Evolutionary conservation across 2,329 filamentous ascomycete species (phyloP).

Genomic region (Curvularia spicifera): DNA sequence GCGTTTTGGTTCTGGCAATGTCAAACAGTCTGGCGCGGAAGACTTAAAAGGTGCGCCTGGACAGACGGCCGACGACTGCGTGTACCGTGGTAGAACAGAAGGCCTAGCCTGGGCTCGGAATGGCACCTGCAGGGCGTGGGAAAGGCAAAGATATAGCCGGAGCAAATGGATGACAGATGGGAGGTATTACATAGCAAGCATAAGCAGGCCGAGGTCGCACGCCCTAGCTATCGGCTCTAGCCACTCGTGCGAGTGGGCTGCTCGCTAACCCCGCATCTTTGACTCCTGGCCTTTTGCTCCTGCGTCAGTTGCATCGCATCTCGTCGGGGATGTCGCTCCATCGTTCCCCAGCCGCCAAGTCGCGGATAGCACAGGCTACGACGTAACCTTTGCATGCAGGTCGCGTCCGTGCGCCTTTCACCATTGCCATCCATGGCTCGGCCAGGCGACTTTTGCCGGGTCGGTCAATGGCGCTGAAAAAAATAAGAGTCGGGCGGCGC

Average conservation of each 20-base stretch:
- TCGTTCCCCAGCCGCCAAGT: constrained; percentile 16
- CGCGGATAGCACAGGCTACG: constrained; percentile 9
- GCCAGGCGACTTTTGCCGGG: constrained; percentile 13
- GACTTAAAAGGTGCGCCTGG: constrained; percentile 7
- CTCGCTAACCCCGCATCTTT: constrained; percentile 35
- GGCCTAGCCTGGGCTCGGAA: constrained; percentile 7
- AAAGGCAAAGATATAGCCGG: constrained; percentile 4
- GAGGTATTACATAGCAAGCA: background rate
- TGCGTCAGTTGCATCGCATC: constrained; percentile 12
- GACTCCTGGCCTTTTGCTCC: constrained; percentile 9
- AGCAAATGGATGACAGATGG: background rate
- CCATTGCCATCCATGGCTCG: background rate
- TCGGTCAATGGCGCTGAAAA: constrained; percentile 4
- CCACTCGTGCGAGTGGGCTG: constrained; percentile 10
- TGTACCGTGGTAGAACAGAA: constrained; percentile 10
- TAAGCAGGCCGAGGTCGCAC: constrained; percentile 26
- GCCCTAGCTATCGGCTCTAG: constrained; percentile 14
- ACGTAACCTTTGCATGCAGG: background rate
- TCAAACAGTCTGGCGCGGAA: background rate
- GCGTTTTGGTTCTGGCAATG: background rate
- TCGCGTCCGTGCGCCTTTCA: background rate
- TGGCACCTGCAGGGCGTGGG: constrained; percentile 3
- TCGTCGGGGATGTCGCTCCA: constrained; percentile 24
- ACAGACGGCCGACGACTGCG: background rate
- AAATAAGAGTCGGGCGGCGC: constrained; percentile 8